Conservation (phyloP, 768 basidiomycete genomes). For the Agaricus subrufescens region DNA sequence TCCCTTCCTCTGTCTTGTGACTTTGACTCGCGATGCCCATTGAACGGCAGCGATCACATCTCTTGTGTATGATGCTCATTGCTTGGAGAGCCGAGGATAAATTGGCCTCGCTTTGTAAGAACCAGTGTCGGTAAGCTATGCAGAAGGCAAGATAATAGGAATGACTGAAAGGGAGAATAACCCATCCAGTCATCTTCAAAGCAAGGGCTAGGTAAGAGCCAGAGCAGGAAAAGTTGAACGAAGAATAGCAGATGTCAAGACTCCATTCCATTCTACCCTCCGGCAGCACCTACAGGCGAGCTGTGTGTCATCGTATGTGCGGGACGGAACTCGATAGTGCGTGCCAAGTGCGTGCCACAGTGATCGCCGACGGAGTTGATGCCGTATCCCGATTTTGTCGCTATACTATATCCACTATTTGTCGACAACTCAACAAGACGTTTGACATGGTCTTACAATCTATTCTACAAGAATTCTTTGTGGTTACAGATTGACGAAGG, state of each 20-base stretch:
- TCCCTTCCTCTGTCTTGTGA: no score
- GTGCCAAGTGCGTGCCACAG: conserved; percentile 49
- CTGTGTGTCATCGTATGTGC: conserved; percentile 18
- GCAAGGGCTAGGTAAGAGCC: conserved; percentile 71
- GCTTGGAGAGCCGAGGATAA: conserved; percentile 56
- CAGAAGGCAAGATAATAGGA: conserved; percentile 29
- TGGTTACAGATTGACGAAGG: not conserved
- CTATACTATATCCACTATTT: conserved; percentile 69
- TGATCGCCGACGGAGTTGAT: conserved; percentile 83
- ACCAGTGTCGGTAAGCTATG: conserved; percentile 68
- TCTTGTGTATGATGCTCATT: conserved; percentile 55
- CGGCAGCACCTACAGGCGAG: conserved; percentile 39
- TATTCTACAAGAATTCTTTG: conserved; percentile 68
- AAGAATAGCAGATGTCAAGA: conserved; percentile 65
- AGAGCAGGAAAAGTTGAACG: conserved; percentile 23
- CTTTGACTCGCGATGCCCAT: no score
- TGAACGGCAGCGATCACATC: conserved; percentile 51
- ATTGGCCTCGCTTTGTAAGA: conserved; percentile 73
- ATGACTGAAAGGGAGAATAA: conserved; percentile 37
- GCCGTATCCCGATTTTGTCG: conserved; percentile 64
- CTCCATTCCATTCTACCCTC: conserved; percentile 17
- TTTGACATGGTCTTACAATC: conserved; percentile 69
- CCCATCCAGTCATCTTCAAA: conserved; percentile 62
- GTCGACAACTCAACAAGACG: conserved; percentile 62
- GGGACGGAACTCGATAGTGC: conserved; percentile 36